phyloP scores from a whole-genome alignment of 2,329 filamentous ascomycete genomes.

The Beauveria varroae region DNA sequence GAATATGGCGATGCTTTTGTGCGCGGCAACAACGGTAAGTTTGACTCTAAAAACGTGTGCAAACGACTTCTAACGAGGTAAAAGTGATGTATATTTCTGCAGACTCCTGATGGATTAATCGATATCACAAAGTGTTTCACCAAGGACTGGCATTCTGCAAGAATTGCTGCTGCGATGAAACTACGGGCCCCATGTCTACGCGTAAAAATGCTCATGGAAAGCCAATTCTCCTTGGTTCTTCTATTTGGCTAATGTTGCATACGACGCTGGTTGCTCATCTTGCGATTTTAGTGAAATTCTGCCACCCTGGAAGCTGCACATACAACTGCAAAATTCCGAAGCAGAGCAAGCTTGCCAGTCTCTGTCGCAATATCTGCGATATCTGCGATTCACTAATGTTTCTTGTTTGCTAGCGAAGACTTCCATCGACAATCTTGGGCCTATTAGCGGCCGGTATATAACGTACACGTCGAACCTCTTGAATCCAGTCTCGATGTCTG shows the following conservation, averaged over 20 bases:
- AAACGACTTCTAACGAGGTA: neutral
- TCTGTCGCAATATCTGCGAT: constrained; percentile 61
- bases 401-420: constrained; percentile 46
- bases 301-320: constrained; percentile 18
- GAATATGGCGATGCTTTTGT: constrained; percentile 94
- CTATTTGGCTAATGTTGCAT: constrained; percentile 47
- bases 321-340: constrained; percentile 70
- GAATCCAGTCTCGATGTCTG: constrained; percentile 59
- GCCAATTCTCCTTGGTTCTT: constrained; percentile 57
- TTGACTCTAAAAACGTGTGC: neutral
- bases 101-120: constrained; percentile 32
- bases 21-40: constrained; percentile 84
- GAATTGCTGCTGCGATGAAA: too few species aligned
- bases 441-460: constrained; percentile 60
- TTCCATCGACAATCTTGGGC: constrained; percentile 44
- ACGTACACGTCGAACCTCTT: constrained; percentile 59
- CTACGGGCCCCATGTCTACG: constrained; percentile 49
- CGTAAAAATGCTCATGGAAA: constrained; percentile 54
- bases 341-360: constrained; percentile 58
- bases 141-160: too few species aligned
- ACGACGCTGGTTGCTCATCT: constrained; percentile 57
- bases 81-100: constrained; percentile 65
- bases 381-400: constrained; percentile 49
- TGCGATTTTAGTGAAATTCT: neutral
- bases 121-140: neutral